Evolutionary conservation across 2,329 filamentous ascomycete genomes (phyloP).

Genomic region (Verticillium dahliae): DNA sequence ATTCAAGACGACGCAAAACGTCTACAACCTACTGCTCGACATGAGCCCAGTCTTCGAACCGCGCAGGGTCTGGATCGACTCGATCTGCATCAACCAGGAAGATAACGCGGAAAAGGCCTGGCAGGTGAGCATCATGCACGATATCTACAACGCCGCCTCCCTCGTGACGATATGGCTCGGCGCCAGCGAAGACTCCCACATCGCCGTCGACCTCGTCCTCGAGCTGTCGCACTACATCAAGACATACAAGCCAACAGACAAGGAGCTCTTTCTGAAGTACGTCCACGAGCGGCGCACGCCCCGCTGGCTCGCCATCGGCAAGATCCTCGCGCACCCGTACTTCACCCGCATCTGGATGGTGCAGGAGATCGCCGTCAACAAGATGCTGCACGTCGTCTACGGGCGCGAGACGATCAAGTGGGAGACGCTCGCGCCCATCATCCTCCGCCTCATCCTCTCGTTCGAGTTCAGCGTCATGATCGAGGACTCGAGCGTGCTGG

Average conservation of each 20-base stretch:
- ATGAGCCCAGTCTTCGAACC: background rate
- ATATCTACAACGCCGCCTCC: slow-evolving; percentile 24
- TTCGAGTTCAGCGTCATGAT: background rate
- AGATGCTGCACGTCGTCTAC: background rate
- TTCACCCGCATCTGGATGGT: slow-evolving; percentile 21
- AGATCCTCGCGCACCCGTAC: slow-evolving; percentile 10
- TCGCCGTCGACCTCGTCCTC: slow-evolving; percentile 5
- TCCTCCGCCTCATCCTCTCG: background rate
- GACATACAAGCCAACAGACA: background rate
- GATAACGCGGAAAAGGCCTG: slow-evolving; percentile 25
- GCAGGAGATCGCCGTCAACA: slow-evolving; percentile 18
- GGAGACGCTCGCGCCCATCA: background rate
- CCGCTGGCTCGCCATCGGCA: background rate
- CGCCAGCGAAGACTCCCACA: background rate
- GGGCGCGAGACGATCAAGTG: background rate
- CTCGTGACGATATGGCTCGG: slow-evolving; percentile 29
- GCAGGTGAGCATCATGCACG: slow-evolving; percentile 30
- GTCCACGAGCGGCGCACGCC: background rate
- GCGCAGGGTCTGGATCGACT: slow-evolving; percentile 28
- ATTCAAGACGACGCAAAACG: slow-evolving; percentile 7
- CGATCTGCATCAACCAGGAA: slow-evolving; percentile 33
- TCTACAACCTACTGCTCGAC: slow-evolving; percentile 6
- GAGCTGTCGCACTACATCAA: slow-evolving; percentile 3
- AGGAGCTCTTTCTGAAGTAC: slow-evolving; percentile 1
- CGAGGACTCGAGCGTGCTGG: background rate